Evolutionary conservation across 305 asterid species (phyloP).

Genomic region (Rubia balearica): DNA sequence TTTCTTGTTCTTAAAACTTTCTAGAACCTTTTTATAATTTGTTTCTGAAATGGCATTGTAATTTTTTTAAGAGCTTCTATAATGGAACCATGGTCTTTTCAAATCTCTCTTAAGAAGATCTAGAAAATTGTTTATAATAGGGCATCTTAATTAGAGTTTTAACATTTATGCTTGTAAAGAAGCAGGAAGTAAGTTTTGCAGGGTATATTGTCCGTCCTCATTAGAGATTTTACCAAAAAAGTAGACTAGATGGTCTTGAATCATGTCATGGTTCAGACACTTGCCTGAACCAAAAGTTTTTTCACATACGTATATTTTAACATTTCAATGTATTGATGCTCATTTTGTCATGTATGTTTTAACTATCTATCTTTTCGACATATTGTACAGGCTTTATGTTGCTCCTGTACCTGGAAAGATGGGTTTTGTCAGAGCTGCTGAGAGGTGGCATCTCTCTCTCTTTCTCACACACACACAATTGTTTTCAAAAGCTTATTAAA

Average conservation of each 20-base stretch:
- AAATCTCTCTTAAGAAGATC: too few species aligned
- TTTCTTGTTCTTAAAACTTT: too few species aligned
- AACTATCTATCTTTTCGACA: not conserved
- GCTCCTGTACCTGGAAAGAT: conserved; percentile 76
- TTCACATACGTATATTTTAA: not conserved
- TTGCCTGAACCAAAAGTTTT: not conserved
- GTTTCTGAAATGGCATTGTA: too few species aligned
- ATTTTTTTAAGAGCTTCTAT: too few species aligned
- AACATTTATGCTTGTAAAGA: too few species aligned
- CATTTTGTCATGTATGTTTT: not conserved
- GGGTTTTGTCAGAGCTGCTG: conserved; percentile 75
- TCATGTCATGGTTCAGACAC: not conserved
- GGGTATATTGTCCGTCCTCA: not conserved
- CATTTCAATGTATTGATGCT: not conserved
- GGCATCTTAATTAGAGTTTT: too few species aligned
- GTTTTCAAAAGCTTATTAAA: not conserved
- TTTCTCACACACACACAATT: not conserved
- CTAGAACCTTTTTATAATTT: too few species aligned
- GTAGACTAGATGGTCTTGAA: not conserved
- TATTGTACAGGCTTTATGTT: conserved; percentile 57
- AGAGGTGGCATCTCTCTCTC: conserved; percentile 40
- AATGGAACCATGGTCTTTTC: too few species aligned
- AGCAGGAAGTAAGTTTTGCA: not conserved
- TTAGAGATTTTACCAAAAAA: not conserved
- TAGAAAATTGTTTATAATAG: too few species aligned